Conservation (phyloP, 768 basidiomycete genomes). For the Tylopilus sp. region DNA sequence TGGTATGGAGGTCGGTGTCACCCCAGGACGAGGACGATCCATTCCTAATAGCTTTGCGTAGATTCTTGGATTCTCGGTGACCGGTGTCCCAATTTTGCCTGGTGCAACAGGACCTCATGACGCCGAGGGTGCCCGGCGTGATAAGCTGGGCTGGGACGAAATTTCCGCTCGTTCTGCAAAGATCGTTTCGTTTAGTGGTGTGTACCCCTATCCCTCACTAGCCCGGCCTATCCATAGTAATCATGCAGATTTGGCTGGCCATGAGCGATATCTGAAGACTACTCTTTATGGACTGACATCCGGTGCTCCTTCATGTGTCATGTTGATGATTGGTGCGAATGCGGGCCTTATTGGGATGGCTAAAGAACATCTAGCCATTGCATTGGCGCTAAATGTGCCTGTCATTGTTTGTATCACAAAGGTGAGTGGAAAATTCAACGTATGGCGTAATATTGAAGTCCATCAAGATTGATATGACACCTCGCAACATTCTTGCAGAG, state of each 20-base stretch:
- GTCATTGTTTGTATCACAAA: constrained; percentile 94
- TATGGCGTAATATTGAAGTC: constrained; percentile 3
- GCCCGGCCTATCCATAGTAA: not conserved
- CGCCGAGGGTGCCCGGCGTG: constrained; percentile 63
- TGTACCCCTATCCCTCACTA: constrained; percentile 6
- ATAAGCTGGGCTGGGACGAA: constrained; percentile 95
- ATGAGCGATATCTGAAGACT: constrained; percentile 89
- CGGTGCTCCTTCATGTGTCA: constrained; percentile 86
- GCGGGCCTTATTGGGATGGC: constrained; percentile 91
- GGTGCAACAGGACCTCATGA: constrained; percentile 53
- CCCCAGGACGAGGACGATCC: not conserved
- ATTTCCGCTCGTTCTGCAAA: constrained; percentile 87
- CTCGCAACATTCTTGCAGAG: constrained; percentile 84
- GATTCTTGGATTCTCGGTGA: constrained; percentile 86
- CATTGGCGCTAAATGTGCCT: constrained; percentile 89
- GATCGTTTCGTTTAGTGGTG: constrained; percentile 90
- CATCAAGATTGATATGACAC: constrained; percentile 89
- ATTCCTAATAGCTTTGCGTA: constrained; percentile 25
- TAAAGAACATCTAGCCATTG: constrained; percentile 94
- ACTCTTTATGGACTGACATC: constrained; percentile 95
- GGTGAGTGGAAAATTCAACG: constrained; percentile 38
- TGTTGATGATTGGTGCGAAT: constrained; percentile 94
- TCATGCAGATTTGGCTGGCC: constrained; percentile 82
- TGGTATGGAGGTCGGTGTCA: constrained; percentile 83
- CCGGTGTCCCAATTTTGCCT: constrained; percentile 78